Conservation (phyloP, 805 yeast genomes). For the Zygoascus bituminiphila region DNA sequence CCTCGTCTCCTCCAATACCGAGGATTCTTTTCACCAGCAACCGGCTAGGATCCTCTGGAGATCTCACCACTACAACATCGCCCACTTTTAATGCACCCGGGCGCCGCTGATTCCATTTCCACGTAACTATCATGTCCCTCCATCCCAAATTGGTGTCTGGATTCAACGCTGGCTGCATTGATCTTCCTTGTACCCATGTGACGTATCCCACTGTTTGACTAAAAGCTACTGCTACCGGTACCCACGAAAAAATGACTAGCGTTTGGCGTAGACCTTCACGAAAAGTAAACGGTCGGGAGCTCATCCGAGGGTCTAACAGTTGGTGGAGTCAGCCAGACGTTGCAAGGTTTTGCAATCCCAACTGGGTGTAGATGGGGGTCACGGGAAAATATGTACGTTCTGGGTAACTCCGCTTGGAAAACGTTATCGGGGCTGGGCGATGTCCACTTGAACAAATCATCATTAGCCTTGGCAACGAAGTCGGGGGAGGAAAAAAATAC, state of each 20-base stretch:
- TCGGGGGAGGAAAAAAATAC: no score
- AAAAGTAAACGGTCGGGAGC: neutral
- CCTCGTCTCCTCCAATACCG: slow-evolving; percentile 64
- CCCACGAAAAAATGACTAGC: slow-evolving; percentile 44
- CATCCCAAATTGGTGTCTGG: slow-evolving; percentile 42
- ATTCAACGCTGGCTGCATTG: slow-evolving; percentile 87
- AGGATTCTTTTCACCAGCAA: slow-evolving; percentile 74
- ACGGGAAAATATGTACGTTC: no score
- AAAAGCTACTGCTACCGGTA: slow-evolving; percentile 66
- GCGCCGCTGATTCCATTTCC: slow-evolving; percentile 50
- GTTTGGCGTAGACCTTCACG: neutral
- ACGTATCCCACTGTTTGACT: slow-evolving; percentile 66
- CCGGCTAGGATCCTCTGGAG: slow-evolving; percentile 73
- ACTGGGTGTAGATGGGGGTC: no score
- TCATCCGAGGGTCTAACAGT: neutral
- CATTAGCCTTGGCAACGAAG: no score
- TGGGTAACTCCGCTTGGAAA: no score
- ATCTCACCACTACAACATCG: slow-evolving; percentile 68
- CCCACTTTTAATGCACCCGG: slow-evolving; percentile 44
- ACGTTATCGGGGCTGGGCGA: no score
- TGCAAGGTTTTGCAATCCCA: no score
- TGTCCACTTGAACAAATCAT: no score
- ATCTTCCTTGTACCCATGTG: slow-evolving; percentile 66
- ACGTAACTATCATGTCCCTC: slow-evolving; percentile 45
- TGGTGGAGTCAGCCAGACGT: no score